phyloP scores from a whole-genome alignment of 2,329 filamentous ascomycete species.

The Aspergillus fumigatus region DNA sequence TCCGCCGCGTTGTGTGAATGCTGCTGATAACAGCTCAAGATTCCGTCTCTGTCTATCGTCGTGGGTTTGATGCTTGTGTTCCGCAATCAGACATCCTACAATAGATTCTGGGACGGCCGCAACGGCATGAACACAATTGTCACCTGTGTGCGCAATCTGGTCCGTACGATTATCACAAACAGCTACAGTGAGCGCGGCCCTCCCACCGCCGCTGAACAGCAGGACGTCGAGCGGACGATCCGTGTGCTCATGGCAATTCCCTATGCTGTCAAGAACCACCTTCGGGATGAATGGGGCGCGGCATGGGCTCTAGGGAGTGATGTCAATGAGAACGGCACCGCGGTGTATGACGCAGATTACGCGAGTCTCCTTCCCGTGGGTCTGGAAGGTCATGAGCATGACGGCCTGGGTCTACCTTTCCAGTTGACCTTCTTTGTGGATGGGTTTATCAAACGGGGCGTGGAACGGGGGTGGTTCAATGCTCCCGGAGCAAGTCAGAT shows the following conservation, averaged over 20 bases:
- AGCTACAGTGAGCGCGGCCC: constrained; percentile 33
- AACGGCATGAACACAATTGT: constrained; percentile 54
- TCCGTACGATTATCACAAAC: constrained; percentile 52
- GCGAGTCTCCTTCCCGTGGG: constrained; percentile 47
- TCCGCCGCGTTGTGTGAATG: not conserved
- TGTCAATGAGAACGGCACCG: constrained; percentile 23
- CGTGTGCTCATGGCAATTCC: constrained; percentile 58
- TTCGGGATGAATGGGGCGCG: constrained; percentile 59
- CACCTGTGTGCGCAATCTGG: constrained; percentile 57
- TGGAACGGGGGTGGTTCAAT: constrained; percentile 56
- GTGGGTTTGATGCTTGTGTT: constrained; percentile 66
- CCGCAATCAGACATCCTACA: constrained; percentile 60
- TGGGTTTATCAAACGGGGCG: constrained; percentile 54
- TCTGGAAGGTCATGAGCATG: constrained; percentile 52
- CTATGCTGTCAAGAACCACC: constrained; percentile 61
- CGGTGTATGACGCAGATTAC: constrained; percentile 45
- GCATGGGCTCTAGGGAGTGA: constrained; percentile 34
- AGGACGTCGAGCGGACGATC: constrained; percentile 56
- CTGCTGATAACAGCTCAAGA: constrained; percentile 26
- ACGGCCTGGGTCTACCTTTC: constrained; percentile 56
- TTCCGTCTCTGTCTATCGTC: constrained; percentile 61
- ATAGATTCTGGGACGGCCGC: constrained; percentile 60
- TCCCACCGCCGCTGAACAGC: constrained; percentile 41
- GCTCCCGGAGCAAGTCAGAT: constrained; percentile 56
- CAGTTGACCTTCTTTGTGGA: constrained; percentile 59